Percentiles rank a stretch among this genome's conserved stretches.
phyloP scores from a whole-genome alignment of 495 filamentous ascomycete species.

The Penicillium malachiteum region DNA sequence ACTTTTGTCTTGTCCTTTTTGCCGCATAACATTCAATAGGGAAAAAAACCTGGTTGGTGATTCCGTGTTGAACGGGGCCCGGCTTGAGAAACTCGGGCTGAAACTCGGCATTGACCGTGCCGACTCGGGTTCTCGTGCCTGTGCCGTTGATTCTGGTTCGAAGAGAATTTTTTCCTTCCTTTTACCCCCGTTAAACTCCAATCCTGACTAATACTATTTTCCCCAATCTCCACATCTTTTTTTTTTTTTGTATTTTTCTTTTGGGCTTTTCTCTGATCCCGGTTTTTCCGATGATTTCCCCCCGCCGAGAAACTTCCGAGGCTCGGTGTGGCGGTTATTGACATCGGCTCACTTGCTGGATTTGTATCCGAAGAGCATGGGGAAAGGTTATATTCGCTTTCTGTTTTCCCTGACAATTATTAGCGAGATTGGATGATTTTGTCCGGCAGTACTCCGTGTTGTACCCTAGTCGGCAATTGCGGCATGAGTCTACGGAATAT shows the following conservation, averaged over 20 bases:
- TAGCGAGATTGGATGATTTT: neutral
- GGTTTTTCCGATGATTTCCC: neutral
- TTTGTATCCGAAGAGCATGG: neutral
- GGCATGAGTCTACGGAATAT: neutral
- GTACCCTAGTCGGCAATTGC: conserved; percentile 1
- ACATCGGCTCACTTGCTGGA: neutral
- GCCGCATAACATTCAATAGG: neutral
- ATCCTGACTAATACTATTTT: neutral
- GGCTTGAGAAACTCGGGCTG: conserved; percentile 12
- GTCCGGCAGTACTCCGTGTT: neutral
- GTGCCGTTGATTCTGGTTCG: conserved; percentile 10
- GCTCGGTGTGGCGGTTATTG: conserved; percentile 8
- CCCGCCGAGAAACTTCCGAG: conserved; percentile 23
- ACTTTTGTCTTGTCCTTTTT: neutral
- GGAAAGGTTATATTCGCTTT: neutral
- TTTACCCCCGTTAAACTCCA: neutral
- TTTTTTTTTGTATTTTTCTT: neutral
- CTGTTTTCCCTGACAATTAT: neutral
- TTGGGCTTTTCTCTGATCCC: conserved; percentile 1
- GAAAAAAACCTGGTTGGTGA: neutral
- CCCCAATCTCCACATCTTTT: conserved; percentile 3
- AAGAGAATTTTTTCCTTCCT: neutral
- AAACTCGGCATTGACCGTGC: conserved; percentile 21
- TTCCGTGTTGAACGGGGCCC: conserved; percentile 16
- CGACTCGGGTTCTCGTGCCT: conserved; percentile 21